Evolutionary conservation across 352 stramenopile genomes (phyloP), one percentile per base, ranked within the genome.

Genomic region (Phytophthora crassamura): DNA sequence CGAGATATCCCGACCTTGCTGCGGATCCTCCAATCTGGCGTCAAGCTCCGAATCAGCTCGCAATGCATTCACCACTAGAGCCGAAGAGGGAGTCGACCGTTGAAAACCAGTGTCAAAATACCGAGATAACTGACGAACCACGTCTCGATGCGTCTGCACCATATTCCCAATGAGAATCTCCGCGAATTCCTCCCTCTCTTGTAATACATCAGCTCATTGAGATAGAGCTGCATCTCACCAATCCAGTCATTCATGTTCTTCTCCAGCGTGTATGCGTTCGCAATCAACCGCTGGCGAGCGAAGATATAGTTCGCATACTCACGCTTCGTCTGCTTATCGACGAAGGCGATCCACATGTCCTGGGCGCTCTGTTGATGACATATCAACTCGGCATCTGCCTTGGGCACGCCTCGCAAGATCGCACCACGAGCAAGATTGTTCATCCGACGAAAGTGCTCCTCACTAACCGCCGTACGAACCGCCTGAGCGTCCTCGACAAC

Each of bases 231-330:
- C 54, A 63, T 63, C 43, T 63, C 54, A 39, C 47, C 28, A 6
- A 64, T 7, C 46, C 36, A 64, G 3, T 22, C 28, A n/a, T 57
- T 41, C 28, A 64, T 58, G 7, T 18, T 51, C 12, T 14, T 28
- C 7, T 64, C 57, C 5, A 10, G 18, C 1, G 57, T 58, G 34
- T 58, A 65, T 7, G 14, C n/a, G 18, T 57, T 58, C 4, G 45
- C 36, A 33, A 46, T 46, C 4, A 65, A 33, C 7, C n/a, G 14
- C n/a, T 47, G 16, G 7, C 25, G 25, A 14, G 38, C 35, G 7
- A 64, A 64, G 7, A 64, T 64, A 20, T 64, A 66, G 5, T 60
- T 67, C 8, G 59, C 41, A 7, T 67, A 67, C n/a, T 67, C 28
- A 16, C 25, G 15, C 9, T 62, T 54, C 6, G 54, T 62, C 25